These are phyloP conservation scores for Xylariales sp. DNA, from an alignment of 2,329 filamentous ascomycete species.

Conservation along the genomic window DNA sequence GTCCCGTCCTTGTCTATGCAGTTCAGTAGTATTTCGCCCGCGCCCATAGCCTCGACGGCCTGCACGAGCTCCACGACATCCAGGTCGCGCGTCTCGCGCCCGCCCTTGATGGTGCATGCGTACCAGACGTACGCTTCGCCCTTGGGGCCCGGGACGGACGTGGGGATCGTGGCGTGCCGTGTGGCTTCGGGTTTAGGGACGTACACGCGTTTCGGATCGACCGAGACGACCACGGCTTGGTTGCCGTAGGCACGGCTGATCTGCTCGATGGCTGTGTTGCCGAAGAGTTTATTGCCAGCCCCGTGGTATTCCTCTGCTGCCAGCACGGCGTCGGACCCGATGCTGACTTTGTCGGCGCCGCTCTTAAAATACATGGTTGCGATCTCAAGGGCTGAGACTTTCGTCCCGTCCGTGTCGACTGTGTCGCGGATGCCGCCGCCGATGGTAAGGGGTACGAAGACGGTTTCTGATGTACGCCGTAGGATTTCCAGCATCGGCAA, in stretches of 20 bases:
- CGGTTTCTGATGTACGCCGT: constrained; percentile 77
- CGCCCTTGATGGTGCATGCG: constrained; percentile 94
- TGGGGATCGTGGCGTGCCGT: constrained; percentile 69
- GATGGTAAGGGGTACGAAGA: constrained; percentile 93
- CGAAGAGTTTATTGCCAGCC: constrained; percentile 62
- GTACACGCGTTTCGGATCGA: constrained; percentile 91
- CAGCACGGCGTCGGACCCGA: constrained; percentile 88
- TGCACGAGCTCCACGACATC: constrained; percentile 84
- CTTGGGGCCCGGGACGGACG: constrained; percentile 62
- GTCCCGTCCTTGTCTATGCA: constrained; percentile 97
- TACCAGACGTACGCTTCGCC: constrained; percentile 91
- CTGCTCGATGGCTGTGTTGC: constrained; percentile 88
- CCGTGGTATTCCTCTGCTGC: constrained; percentile 90
- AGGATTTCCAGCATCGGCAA: constrained; percentile 95
- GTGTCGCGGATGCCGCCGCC: constrained; percentile 95
- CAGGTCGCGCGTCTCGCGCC: constrained; percentile 87
- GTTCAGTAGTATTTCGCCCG: constrained; percentile 91
- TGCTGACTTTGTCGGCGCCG: constrained; percentile 95
- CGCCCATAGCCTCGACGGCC: constrained; percentile 93
- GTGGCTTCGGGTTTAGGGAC: constrained; percentile 67
- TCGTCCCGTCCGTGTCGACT: constrained; percentile 79
- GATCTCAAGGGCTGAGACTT: constrained; percentile 85
- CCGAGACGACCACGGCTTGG: constrained; percentile 92
- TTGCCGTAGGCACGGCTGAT: constrained; percentile 92
- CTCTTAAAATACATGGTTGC: constrained; percentile 97